A percentile compares a stretch with the other conserved stretches of the same genome.
Evolutionary conservation across 169 alveolate genomes (phyloP).

Genomic region (Plasmodium coatneyi): DNA sequence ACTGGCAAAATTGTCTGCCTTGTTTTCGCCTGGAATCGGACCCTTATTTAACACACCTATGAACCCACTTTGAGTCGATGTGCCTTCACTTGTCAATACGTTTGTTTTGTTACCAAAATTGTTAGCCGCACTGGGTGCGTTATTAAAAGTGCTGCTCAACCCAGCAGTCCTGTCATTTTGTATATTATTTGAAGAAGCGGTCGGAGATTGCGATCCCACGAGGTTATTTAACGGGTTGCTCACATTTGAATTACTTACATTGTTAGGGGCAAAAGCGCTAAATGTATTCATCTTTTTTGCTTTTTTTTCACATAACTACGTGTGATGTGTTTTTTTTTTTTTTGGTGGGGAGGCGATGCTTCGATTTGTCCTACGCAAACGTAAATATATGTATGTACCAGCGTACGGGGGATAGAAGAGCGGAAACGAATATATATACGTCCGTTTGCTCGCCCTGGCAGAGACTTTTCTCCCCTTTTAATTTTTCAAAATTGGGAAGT

Average conservation of each 20-base stretch:
- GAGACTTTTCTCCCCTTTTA: background rate
- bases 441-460: background rate
- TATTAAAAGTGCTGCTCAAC: slow-evolving; percentile 10
- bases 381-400: background rate
- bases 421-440: background rate
- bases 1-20: background rate
- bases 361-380: background rate
- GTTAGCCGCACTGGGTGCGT: background rate
- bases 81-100: background rate
- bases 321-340: background rate
- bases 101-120: background rate
- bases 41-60: background rate
- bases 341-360: background rate
- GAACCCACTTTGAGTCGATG: background rate
- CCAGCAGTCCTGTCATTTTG: slow-evolving; percentile 9
- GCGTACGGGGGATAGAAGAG: background rate
- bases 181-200: slow-evolving; percentile 9
- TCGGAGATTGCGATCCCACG: background rate
- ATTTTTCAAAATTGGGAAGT: background rate
- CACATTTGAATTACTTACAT: slow-evolving; percentile 5
- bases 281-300: slow-evolving; percentile 15
- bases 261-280: background rate
- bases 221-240: background rate
- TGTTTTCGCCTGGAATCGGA: background rate
- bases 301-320: slow-evolving; percentile 7